Evolutionary conservation across 768 basidiomycete genomes (phyloP).

Genomic region (Candolleomyces eurysporus): DNA sequence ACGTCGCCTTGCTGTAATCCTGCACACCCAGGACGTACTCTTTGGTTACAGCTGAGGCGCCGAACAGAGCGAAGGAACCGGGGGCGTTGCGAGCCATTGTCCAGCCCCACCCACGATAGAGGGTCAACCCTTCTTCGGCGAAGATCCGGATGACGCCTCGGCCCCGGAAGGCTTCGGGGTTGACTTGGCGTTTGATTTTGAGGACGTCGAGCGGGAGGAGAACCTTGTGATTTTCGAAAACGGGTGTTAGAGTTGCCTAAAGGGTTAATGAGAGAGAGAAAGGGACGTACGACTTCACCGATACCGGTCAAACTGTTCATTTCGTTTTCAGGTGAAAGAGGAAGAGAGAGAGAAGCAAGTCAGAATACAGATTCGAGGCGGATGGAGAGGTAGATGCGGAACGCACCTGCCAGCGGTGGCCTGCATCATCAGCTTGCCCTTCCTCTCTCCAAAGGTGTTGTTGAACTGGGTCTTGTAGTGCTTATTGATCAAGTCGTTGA

Average conservation of each 20-base stretch:
- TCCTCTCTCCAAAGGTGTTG: conserved; percentile 86
- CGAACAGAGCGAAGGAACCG: conserved; percentile 96
- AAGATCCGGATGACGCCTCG: conserved; percentile 89
- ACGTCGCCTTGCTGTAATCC: conserved; percentile 95
- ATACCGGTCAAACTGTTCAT: conserved; percentile 65
- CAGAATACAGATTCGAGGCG: background rate
- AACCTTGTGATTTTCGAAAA: conserved; percentile 44
- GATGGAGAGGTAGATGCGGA: background rate
- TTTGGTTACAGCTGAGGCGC: conserved; percentile 92
- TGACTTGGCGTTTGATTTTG: conserved; percentile 98
- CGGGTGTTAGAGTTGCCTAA: background rate
- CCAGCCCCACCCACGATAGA: conserved; percentile 99
- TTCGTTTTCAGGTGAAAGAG: conserved; percentile 3
- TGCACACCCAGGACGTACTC: conserved; percentile 86
- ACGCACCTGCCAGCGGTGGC: conserved; percentile 87
- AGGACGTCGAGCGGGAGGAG: conserved; percentile 95
- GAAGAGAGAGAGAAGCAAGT: background rate
- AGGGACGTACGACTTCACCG: conserved; percentile 82
- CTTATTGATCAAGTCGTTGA: conserved; percentile 85
- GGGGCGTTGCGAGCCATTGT: conserved; percentile 98
- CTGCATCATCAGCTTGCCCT: conserved; percentile 95
- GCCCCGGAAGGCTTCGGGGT: conserved; percentile 97
- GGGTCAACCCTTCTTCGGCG: conserved; percentile 83
- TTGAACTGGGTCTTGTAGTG: conserved; percentile 83
- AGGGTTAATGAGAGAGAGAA: background rate